Evolutionary conservation across 805 yeast species (phyloP), one percentile per base, ranked within the genome.

Genomic region (Zygosaccharomyces pseudorouxii): DNA sequence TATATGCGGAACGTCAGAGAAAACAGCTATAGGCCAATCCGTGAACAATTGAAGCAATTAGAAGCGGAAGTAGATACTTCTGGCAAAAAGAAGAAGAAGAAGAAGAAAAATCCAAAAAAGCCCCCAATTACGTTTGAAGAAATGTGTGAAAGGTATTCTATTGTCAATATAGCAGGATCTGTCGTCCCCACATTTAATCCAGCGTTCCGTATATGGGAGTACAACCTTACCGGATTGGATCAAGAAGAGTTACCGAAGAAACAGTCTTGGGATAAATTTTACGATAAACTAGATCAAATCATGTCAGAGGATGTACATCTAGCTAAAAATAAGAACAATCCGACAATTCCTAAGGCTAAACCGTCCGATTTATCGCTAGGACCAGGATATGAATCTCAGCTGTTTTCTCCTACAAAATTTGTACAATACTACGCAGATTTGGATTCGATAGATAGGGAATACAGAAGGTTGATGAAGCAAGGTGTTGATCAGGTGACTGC

Each of bases 171-270:
- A 12, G 75, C 82, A 2, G 81, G 89, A 1, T 83, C 90, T 47
- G 80, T 88, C 11, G 79, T 89, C 11, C 96, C 96, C 3, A 88
- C 95, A 0, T 89, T 82, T 68, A 86, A 86, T 55, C 89, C 96
- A 4, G 87, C 89, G 4, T 60, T 88, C 52, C 73, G 96, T 54
- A 81, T 88, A 2, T 88, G 95, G 93, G 96, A 88, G 63, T 88
- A 88, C 64, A 88, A 88, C 59, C 77, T 78, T 31, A 76, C 87
- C 0, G 83, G 74, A 1, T 60, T 85, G 40, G 69, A 63, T n/a
- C 57, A 60, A 4, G 47, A 51, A n/a, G 29, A 36, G 5, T 18
- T 23, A 16, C 42, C 53, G 38, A 16, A 49, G 3, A 39, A 68
- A 54, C 54, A 71, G 50, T 74, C 84, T 5, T 86, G 93, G 93